Percentiles rank a stretch among this genome's conserved stretches.
phyloP scores from a whole-genome alignment of 306 rosid genomes.

The Trifolium repens region DNA sequence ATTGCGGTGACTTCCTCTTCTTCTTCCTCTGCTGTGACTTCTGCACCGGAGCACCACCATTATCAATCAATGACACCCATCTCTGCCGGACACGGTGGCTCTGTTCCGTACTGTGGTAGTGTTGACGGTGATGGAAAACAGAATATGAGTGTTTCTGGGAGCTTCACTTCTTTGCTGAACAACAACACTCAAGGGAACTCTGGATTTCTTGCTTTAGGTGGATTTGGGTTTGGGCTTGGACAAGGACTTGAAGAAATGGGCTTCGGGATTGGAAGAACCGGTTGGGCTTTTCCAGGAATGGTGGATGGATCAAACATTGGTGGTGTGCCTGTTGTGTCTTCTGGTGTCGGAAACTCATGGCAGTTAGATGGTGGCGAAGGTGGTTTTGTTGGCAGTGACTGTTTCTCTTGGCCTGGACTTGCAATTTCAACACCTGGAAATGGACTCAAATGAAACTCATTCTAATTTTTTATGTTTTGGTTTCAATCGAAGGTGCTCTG shows the following conservation, averaged over 20 bases:
- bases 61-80: conserved; percentile 52
- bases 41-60: conserved; percentile 35
- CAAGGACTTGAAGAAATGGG: conserved; percentile 73
- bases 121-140: conserved; percentile 52
- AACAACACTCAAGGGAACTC: conserved; percentile 57
- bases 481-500: conserved; percentile 20
- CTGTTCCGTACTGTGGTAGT: conserved; percentile 46
- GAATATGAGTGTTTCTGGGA: conserved; percentile 49
- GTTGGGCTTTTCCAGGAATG: conserved; percentile 71
- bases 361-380: conserved; percentile 72
- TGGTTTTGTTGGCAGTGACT: conserved; percentile 68
- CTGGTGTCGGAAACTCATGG: conserved; percentile 77
- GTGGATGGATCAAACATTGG: conserved; percentile 49
- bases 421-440: conserved; percentile 88
- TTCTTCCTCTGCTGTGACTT: neutral
- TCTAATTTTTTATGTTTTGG: conserved; percentile 5
- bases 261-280: conserved; percentile 62
- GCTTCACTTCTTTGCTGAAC: conserved; percentile 76
- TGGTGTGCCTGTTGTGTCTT: conserved; percentile 39
- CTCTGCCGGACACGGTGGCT: conserved; percentile 30
- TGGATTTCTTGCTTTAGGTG: conserved; percentile 77
- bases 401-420: conserved; percentile 89
- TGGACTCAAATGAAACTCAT: conserved; percentile 67
- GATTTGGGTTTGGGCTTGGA: conserved; percentile 82
- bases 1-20: conserved; percentile 33